Base-by-base conservation (phyloP, 768 basidiomycete species). In the Phaffia australis region DNA sequence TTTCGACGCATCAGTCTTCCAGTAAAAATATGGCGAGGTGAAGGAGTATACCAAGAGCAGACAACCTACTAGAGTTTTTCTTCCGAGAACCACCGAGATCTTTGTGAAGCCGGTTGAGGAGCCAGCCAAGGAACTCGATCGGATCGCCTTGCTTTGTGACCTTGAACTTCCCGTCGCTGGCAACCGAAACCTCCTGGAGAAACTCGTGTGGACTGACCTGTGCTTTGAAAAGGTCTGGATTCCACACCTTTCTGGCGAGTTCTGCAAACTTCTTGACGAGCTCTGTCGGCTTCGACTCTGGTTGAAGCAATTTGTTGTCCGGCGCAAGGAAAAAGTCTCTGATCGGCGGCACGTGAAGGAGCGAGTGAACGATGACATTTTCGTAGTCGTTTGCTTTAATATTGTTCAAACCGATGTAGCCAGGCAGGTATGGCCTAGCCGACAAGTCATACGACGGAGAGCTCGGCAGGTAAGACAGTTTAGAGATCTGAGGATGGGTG, bases 151-250 rank as follows among this genome's bases (percentile, higher is more conserved):
- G 90, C 74, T 88, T 81, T 73, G 94, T 93, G 70, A 97, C 81
- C 69, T 89, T 85, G 78, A 93, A 98, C 78, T 89, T 91, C 19
- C 89, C 92, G 56, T 79, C 82, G 73, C 89, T 93, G 58, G 87
- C 86, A 70, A 90, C 82, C 71, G 87, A 86, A 64, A 98, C 93
- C 78, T 98, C 95, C 77, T 99, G 95, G 64, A 99, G 78, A 75
- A 98, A 92, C 75, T 99, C 95, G 75, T 99, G 95, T n/a, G 95
- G 95, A 71, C 87, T 89, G 71, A 97, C 92, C 81, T 99, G 95
- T 68, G 88, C 87, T 77, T 99, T 99, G 83, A 99, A 99, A 64
- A 94, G 78, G 60, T 86, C 81, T 11, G 93, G 90, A 77, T 95
- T 98, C 95, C 95, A 99, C 49, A 97, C 74, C 77, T 98, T 92